phyloP scores from a whole-genome alignment of 129 eudicot genomes.

The Artemisia tridentata region DNA sequence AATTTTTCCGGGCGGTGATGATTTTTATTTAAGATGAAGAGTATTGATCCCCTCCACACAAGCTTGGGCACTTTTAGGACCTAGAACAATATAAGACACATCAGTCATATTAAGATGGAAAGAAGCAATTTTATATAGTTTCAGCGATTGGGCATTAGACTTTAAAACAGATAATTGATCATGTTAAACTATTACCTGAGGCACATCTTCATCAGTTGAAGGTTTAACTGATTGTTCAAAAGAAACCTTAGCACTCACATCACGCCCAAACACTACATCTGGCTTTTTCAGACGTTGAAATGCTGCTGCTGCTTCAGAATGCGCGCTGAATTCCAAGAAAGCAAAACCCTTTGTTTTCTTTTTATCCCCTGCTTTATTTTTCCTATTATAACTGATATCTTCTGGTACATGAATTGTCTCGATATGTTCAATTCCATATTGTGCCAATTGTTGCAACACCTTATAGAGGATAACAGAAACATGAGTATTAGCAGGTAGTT shows the following conservation, averaged over 20 bases:
- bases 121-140: conserved; percentile 2
- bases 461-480: conserved; percentile 24
- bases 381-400: conserved; percentile 21
- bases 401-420: conserved; percentile 38
- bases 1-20: too few species aligned
- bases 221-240: conserved; percentile 29
- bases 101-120: conserved; percentile 10
- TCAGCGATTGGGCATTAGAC: conserved; percentile 4
- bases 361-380: conserved; percentile 31
- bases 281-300: conserved; percentile 42
- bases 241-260: conserved; percentile 43
- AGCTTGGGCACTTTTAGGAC: conserved; percentile 42
- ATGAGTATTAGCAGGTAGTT: conserved; percentile 15
- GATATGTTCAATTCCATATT: conserved; percentile 30
- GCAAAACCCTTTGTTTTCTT: conserved; percentile 41
- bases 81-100: conserved; percentile 30
- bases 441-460: conserved; percentile 43
- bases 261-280: conserved; percentile 49
- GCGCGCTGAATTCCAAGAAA: conserved; percentile 41
- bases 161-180: conserved; percentile 5
- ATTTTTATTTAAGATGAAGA: too few species aligned
- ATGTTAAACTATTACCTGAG: not conserved
- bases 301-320: conserved; percentile 45
- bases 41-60: conserved; percentile 51
- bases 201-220: conserved; percentile 30